These are phyloP conservation scores for Monilinia aucupariae DNA, from an alignment of 2,329 filamentous ascomycete genomes.

Conservation along the genomic window DNA sequence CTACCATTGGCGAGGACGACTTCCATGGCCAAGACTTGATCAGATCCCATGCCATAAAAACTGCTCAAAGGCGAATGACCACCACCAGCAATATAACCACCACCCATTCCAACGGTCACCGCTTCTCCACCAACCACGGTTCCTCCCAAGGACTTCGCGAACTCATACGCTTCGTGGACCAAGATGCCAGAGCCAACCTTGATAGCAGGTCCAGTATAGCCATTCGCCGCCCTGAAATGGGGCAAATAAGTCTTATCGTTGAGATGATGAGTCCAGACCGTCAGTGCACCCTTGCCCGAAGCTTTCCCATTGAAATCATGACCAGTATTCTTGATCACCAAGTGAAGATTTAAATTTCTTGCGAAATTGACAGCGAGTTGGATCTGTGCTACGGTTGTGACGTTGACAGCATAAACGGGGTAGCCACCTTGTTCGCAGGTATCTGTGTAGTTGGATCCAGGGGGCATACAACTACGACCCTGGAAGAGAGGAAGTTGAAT, in stretches of 20 bases:
- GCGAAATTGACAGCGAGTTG: conserved; percentile 35
- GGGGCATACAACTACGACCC: conserved; percentile 37
- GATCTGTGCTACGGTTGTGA: conserved; percentile 22
- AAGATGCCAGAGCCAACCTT: conserved; percentile 41
- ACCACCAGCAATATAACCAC: conserved; percentile 54
- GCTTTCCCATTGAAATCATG: conserved; percentile 45
- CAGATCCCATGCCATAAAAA: conserved; percentile 52
- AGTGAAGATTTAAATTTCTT: conserved; percentile 31
- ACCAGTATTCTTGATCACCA: conserved; percentile 42
- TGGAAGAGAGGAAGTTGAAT: conserved; percentile 45
- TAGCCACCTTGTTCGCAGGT: conserved; percentile 24
- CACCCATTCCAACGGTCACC: conserved; percentile 22
- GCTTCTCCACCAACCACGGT: conserved; percentile 48
- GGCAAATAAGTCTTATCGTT: conserved; percentile 37
- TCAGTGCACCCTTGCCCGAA: conserved; percentile 42
- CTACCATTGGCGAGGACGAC: conserved; percentile 25
- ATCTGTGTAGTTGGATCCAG: conserved; percentile 4
- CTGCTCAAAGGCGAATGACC: conserved; percentile 53
- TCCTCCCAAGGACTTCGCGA: conserved; percentile 41
- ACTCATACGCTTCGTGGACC: conserved; percentile 40
- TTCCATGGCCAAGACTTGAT: conserved; percentile 40
- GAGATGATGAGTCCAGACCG: conserved; percentile 46
- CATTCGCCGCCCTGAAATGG: conserved; percentile 32
- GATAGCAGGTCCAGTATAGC: conserved; percentile 37
- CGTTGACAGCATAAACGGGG: conserved; percentile 28